Percentiles rank a stretch among this genome's conserved stretches.
Evolutionary conservation across 192 early-diverging fungal genomes (phyloP).

Genomic region (Dispira parvispora): DNA sequence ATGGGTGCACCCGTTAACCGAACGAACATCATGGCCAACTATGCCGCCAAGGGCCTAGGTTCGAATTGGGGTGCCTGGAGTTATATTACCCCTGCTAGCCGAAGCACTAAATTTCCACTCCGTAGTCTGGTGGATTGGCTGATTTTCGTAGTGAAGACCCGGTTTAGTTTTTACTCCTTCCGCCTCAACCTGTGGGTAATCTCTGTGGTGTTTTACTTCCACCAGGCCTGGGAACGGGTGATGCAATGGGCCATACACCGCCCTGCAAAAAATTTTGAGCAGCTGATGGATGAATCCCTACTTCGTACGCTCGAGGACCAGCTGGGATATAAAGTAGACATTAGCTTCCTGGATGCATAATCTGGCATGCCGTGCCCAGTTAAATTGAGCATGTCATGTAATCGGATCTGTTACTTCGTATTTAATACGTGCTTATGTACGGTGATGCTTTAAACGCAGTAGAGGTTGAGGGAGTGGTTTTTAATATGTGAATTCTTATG

Average conservation of each 20-base stretch:
- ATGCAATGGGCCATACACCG: not conserved
- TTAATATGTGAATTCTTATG: too few relatives aligned
- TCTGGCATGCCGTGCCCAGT: not conserved
- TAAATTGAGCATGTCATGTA: too few relatives aligned
- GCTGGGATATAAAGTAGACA: conserved; percentile 66
- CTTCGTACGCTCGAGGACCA: conserved; percentile 45
- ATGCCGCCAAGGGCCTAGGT: conserved; percentile 44
- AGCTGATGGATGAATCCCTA: conserved; percentile 53
- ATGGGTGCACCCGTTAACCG: conserved; percentile 78
- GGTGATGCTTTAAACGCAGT: too few relatives aligned
- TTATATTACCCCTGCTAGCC: not conserved
- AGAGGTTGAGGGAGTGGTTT: too few relatives aligned
- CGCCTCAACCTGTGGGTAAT: conserved; percentile 36
- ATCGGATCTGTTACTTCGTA: too few relatives aligned
- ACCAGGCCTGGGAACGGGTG: not conserved
- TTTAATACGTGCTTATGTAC: too few relatives aligned
- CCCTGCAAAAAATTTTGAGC: conserved; percentile 41
- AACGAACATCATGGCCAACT: conserved; percentile 68
- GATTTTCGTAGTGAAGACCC: conserved; percentile 13
- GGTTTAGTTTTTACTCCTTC: conserved; percentile 33
- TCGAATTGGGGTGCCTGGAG: conserved; percentile 23
- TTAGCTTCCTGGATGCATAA: conserved; percentile 56
- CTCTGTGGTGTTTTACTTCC: conserved; percentile 30
- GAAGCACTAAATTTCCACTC: not conserved
- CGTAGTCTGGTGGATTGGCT: conserved; percentile 1